phyloP scores from a whole-genome alignment of 768 basidiomycete genomes.

The Favolaschia claudopus region DNA sequence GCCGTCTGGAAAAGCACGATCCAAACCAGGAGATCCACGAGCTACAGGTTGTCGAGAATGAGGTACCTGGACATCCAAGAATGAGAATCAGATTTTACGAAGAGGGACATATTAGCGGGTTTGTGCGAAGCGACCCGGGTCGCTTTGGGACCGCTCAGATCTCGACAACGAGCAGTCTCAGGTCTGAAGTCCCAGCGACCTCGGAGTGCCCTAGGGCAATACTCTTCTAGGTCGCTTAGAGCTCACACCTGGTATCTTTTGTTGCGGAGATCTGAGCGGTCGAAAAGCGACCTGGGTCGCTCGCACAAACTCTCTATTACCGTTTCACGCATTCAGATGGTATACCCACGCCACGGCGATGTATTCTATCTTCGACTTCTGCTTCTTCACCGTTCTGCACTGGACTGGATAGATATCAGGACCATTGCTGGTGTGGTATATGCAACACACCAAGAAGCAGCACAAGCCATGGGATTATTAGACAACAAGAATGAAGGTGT shows the following conservation, averaged over 20 bases:
- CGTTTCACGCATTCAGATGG: not conserved
- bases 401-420: not conserved
- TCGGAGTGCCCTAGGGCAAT: too few relatives aligned
- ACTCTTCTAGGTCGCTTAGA: too few relatives aligned
- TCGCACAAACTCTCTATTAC: too few relatives aligned
- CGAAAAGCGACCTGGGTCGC: too few relatives aligned
- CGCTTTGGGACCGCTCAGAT: too few relatives aligned
- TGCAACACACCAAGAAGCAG: slow-evolving; percentile 2
- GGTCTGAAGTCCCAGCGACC: too few relatives aligned
- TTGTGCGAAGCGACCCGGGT: too few relatives aligned
- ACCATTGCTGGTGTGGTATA: not conserved
- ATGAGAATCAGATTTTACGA: not conserved
- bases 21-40: not conserved
- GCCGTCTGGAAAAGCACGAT: not conserved
- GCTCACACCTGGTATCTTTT: too few relatives aligned
- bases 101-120: not conserved
- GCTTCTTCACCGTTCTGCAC: not conserved
- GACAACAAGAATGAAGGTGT: slow-evolving; percentile 1
- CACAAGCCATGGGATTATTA: not conserved
- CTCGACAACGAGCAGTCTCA: too few relatives aligned
- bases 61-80: not conserved
- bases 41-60: not conserved
- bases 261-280: too few relatives aligned
- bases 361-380: slow-evolving; percentile 1
- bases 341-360: slow-evolving; percentile 2